These are phyloP conservation scores for Grifola frondosa DNA, from an alignment of 1,284 basidiomycete species.

Conservation along the genomic window DNA sequence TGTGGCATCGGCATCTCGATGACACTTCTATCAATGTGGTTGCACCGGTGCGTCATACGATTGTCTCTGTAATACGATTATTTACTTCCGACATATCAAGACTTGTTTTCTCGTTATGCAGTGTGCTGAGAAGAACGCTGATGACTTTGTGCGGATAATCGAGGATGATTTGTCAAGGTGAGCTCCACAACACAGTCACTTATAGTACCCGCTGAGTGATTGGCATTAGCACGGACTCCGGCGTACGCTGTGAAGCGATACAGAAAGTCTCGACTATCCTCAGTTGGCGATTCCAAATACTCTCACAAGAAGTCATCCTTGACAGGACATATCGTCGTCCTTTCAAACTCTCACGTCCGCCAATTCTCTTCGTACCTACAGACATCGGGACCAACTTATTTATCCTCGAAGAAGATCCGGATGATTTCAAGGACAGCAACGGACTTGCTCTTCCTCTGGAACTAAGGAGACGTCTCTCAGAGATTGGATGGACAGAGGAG, in stretches of 20 bases:
- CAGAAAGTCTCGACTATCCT: slow-evolving; percentile 52
- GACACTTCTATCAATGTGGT: slow-evolving; percentile 40
- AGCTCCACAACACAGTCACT: too few species aligned
- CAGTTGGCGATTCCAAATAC: slow-evolving; percentile 66
- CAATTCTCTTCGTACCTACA: slow-evolving; percentile 66
- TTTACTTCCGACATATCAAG: slow-evolving; percentile 33
- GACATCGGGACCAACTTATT: slow-evolving; percentile 65
- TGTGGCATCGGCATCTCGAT: slow-evolving; percentile 59
- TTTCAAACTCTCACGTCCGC: slow-evolving; percentile 65
- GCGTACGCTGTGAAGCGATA: slow-evolving; percentile 48
- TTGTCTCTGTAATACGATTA: slow-evolving; percentile 1
- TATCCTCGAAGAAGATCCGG: slow-evolving; percentile 51
- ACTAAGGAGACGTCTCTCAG: slow-evolving; percentile 58
- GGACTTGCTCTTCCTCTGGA: slow-evolving; percentile 55
- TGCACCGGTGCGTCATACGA: slow-evolving; percentile 49
- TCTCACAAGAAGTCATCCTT: slow-evolving; percentile 55
- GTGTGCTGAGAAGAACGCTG: slow-evolving; percentile 60
- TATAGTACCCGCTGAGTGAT: too few species aligned
- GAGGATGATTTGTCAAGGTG: slow-evolving; percentile 58
- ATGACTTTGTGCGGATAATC: slow-evolving; percentile 48
- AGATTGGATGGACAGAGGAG: slow-evolving; percentile 71
- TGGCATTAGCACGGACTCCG: slow-evolving; percentile 42
- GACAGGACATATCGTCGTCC: slow-evolving; percentile 60
- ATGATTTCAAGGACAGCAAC: slow-evolving; percentile 46
- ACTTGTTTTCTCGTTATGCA: slow-evolving; percentile 70